Evolutionary conservation across 768 basidiomycete genomes (phyloP).

Genomic region (Rhizopogon vulgaris): DNA sequence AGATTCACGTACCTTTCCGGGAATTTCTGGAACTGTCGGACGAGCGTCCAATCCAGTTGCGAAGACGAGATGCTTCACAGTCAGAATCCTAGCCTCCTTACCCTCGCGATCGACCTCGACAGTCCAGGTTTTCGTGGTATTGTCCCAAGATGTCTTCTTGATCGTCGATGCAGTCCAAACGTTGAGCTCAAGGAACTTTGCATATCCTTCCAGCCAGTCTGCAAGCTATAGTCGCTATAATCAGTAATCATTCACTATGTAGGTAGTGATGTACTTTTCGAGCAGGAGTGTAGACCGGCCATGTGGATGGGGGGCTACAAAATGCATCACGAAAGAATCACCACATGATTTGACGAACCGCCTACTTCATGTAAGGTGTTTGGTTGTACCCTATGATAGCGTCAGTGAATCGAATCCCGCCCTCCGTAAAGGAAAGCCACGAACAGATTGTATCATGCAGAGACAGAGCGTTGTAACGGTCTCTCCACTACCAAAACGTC

Average conservation of each 20-base stretch:
- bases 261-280: conserved; percentile 30
- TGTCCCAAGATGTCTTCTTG: conserved; percentile 31
- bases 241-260: neutral
- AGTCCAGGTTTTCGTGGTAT: conserved; percentile 36
- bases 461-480: conserved; percentile 28
- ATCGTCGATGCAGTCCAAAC: conserved; percentile 53
- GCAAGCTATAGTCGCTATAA: conserved; percentile 38
- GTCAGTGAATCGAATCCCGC: neutral
- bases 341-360: neutral
- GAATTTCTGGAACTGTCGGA: conserved; percentile 39
- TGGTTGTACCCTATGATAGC: conserved; percentile 40
- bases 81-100: conserved; percentile 28
- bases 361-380: conserved; percentile 49
- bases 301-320: conserved; percentile 48
- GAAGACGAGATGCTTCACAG: conserved; percentile 48
- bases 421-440: conserved; percentile 8
- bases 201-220: conserved; percentile 62
- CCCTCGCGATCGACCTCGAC: conserved; percentile 32
- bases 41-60: conserved; percentile 47
- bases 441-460: conserved; percentile 47
- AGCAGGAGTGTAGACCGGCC: conserved; percentile 49
- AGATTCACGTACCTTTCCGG: neutral
- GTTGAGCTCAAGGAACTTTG: conserved; percentile 51
- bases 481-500: conserved; percentile 37
- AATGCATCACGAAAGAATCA: neutral